These are phyloP conservation scores for Exophiala bonariae DNA, from an alignment of 2,329 filamentous ascomycete species.

Conservation along the genomic window DNA sequence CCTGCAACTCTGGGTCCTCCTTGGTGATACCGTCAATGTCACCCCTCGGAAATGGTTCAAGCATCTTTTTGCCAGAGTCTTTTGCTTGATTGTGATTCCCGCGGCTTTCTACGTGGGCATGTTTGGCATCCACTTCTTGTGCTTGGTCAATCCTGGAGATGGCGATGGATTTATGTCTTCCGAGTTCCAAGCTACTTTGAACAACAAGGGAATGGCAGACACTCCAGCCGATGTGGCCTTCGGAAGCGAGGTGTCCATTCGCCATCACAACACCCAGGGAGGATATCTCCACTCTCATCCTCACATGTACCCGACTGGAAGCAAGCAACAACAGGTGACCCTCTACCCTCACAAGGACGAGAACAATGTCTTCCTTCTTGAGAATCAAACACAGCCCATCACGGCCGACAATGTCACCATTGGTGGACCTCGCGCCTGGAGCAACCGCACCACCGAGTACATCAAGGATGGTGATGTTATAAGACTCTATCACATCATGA, in stretches of 20 bases:
- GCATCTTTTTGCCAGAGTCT: constrained; percentile 86
- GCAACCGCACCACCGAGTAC: constrained; percentile 65
- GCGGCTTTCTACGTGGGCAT: constrained; percentile 90
- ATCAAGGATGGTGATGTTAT: constrained; percentile 80
- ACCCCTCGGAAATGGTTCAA: constrained; percentile 86
- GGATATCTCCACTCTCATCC: constrained; percentile 96
- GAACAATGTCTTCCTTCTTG: constrained; percentile 91
- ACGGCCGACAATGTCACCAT: constrained; percentile 70
- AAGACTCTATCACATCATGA: constrained; percentile 79
- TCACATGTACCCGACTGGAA: constrained; percentile 96
- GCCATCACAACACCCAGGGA: constrained; percentile 96
- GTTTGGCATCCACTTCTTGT: constrained; percentile 96
- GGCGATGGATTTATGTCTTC: constrained; percentile 99
- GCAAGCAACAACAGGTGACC: constrained; percentile 98
- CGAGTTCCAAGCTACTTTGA: constrained; percentile 96
- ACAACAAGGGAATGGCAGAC: constrained; percentile 94
- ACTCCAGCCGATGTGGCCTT: constrained; percentile 89
- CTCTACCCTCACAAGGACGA: constrained; percentile 99
- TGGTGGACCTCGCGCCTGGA: constrained; percentile 81
- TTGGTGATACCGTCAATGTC: constrained; percentile 84
- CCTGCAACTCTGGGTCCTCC: constrained; percentile 90
- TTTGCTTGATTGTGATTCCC: constrained; percentile 90
- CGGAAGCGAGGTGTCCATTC: constrained; percentile 80
- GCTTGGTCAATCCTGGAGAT: constrained; percentile 90
- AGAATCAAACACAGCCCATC: constrained; percentile 93